Conservation (phyloP, 805 yeast genomes). For the Brettanomyces nanus region DNA sequence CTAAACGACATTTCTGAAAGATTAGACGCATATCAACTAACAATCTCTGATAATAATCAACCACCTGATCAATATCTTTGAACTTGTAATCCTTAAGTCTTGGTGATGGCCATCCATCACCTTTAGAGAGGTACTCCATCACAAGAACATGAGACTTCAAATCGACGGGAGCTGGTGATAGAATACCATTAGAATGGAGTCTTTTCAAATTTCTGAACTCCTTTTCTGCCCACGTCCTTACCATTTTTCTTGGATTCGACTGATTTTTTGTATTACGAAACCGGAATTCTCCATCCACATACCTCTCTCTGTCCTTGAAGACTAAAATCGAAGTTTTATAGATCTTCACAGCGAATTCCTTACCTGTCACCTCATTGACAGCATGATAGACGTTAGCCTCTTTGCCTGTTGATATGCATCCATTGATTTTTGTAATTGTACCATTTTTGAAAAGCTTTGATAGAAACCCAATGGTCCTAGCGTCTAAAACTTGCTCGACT, state of each 20-base stretch:
- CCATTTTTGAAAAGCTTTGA: slow-evolving; percentile 79
- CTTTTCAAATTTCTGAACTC: slow-evolving; percentile 91
- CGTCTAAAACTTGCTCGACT: slow-evolving; percentile 93
- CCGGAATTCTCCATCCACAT: slow-evolving; percentile 92
- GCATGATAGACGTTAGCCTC: slow-evolving; percentile 99
- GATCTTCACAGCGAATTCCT: slow-evolving; percentile 82
- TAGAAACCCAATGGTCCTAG: slow-evolving; percentile 80
- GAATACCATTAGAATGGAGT: slow-evolving; percentile 67
- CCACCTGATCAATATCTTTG: slow-evolving; percentile 56
- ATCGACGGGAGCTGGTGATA: slow-evolving; percentile 91
- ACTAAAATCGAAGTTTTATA: slow-evolving; percentile 94
- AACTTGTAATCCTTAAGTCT: slow-evolving; percentile 78
- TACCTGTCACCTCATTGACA: slow-evolving; percentile 32
- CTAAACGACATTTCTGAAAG: slow-evolving; percentile 81
- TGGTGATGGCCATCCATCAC: slow-evolving; percentile 87
- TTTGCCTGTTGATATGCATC: slow-evolving; percentile 93
- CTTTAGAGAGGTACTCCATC: slow-evolving; percentile 81
- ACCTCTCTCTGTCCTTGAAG: slow-evolving; percentile 94
- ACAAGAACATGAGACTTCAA: slow-evolving; percentile 84
- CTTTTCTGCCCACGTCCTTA: slow-evolving; percentile 96
- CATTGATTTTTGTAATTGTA: slow-evolving; percentile 75
- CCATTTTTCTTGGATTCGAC: slow-evolving; percentile 95
- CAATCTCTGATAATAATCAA: slow-evolving; percentile 66
- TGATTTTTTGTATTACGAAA: slow-evolving; percentile 79
- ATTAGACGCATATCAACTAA: slow-evolving; percentile 77